Base-by-base conservation (phyloP, 1,284 basidiomycete species). In the Cutaneotrichosporon sp. region DNA sequence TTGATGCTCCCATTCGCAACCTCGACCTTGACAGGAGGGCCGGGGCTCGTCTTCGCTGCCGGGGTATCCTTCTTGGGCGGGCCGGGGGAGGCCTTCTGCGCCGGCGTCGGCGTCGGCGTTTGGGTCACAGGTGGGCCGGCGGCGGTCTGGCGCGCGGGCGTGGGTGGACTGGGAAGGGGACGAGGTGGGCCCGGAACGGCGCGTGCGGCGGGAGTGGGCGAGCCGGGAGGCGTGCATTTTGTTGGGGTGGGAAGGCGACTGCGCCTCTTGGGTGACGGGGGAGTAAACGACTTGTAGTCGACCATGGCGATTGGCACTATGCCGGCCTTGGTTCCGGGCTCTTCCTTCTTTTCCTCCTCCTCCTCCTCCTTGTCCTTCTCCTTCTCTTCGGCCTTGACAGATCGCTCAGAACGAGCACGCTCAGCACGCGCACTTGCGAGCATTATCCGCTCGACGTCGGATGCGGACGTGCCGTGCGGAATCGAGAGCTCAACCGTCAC, bases 21-120 rank as follows among this genome's bases (percentile, higher is more conserved):
- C 26, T 50, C 47, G 58, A 59, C 31, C 47, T 38, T 51, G 50
- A 60, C 50, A 3, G 58, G 58, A 42, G 56, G n/a, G 4, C 56
- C 56, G 2, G 56, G 56, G 21, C 36, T 22, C 11, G 55, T 56
- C 22, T 42, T 56, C 9, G 38, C 36, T 6, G 55, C 21, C 22
- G 55, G 55, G 4, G 55, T 56, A 6, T 32, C 11, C 26, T 30
- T 31, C 30, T n/a, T 53, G 51, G 55, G 55, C 21, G 55, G 36
- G 22, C 55, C 38, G 7, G 55, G 34, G n/a, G 32, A 9, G 31
- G 52, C 38, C 16, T n/a, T 21, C 18, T 55, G 52, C 2, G 52
- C 32, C 1, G 52, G 52, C 9, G 52, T 55, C 52, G 32, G 11
- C 8, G 26, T 26, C 26, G 26, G 26, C 3, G 26, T 26, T 3